phyloP scores from a whole-genome alignment of 208 protist genomes.

The Leishmania amazonensis region DNA sequence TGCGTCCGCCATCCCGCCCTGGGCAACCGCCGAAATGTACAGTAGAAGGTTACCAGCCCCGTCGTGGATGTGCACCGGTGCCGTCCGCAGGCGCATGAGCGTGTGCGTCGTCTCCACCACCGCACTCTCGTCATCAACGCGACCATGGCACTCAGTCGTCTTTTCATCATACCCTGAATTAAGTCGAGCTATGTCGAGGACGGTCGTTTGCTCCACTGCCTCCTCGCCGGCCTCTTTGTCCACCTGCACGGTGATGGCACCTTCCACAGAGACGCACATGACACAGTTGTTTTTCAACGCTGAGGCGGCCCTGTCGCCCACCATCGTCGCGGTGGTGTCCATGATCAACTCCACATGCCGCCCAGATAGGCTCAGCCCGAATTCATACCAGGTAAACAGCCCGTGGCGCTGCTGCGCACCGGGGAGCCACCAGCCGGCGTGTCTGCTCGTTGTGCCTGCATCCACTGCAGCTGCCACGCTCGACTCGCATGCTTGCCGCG shows the following conservation, averaged over 20 bases:
- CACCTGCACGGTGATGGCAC: slow-evolving; percentile 4
- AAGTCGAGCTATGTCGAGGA: not conserved
- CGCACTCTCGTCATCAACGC: not conserved
- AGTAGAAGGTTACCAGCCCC: slow-evolving; percentile 11
- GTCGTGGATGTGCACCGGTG: slow-evolving; percentile 10
- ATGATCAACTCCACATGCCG: not conserved
- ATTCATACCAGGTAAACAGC: slow-evolving; percentile 18
- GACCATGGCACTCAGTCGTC: not conserved
- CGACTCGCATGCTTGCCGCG: too few species aligned
- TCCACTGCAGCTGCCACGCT: not conserved
- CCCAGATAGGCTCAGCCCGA: slow-evolving; percentile 9
- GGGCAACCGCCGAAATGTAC: not conserved
- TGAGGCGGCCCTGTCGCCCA: not conserved
- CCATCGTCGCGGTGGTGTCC: not conserved
- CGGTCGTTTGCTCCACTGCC: not conserved
- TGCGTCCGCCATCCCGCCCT: not conserved
- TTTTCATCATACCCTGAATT: not conserved
- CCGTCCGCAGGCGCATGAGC: slow-evolving; percentile 2
- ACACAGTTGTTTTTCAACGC: not conserved
- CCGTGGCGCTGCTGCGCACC: too few species aligned
- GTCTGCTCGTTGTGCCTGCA: not conserved
- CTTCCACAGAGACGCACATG: slow-evolving; percentile 5
- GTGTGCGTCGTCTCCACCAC: not conserved
- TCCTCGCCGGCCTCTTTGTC: not conserved
- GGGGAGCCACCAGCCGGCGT: not conserved